phyloP scores from a whole-genome alignment of 2,329 filamentous ascomycete genomes.

The Ophiostoma sp. region DNA sequence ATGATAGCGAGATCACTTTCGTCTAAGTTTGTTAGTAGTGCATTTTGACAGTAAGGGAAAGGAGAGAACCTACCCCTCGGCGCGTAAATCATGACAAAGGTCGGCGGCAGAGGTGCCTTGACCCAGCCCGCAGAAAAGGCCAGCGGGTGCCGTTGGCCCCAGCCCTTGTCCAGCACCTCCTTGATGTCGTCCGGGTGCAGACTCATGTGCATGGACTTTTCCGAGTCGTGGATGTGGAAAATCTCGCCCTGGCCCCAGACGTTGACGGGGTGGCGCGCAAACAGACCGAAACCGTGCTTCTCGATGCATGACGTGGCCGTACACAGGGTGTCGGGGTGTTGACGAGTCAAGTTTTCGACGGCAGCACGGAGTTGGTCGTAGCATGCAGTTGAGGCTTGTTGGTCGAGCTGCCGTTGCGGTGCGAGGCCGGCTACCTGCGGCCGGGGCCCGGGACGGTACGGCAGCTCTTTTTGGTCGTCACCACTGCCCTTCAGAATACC shows the following conservation, averaged over 20 bases:
- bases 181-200: constrained; percentile 77
- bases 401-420: constrained; percentile 75
- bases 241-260: constrained; percentile 78
- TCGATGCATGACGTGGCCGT: constrained; percentile 75
- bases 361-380: constrained; percentile 56
- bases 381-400: constrained; percentile 56
- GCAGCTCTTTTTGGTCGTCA: constrained; percentile 44
- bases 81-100: constrained; percentile 82
- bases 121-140: constrained; percentile 64
- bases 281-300: constrained; percentile 77
- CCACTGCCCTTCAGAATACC: constrained; percentile 54
- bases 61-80: constrained; percentile 54
- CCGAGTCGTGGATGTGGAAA: constrained; percentile 74
- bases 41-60: background rate
- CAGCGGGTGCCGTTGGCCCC: constrained; percentile 72
- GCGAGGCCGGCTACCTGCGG: constrained; percentile 74
- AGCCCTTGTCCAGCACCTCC: constrained; percentile 70
- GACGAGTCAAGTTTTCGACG: constrained; percentile 51
- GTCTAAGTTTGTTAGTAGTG: constrained; percentile 40
- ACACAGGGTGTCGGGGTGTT: constrained; percentile 50
- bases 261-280: constrained; percentile 65
- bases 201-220: constrained; percentile 76
- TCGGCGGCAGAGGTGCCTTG: constrained; percentile 66
- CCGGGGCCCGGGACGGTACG: constrained; percentile 61
- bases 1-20: constrained; percentile 67